Base-by-base conservation (phyloP, 371 early-diverging fungal species). In the Capillidium rhysosporum region DNA sequence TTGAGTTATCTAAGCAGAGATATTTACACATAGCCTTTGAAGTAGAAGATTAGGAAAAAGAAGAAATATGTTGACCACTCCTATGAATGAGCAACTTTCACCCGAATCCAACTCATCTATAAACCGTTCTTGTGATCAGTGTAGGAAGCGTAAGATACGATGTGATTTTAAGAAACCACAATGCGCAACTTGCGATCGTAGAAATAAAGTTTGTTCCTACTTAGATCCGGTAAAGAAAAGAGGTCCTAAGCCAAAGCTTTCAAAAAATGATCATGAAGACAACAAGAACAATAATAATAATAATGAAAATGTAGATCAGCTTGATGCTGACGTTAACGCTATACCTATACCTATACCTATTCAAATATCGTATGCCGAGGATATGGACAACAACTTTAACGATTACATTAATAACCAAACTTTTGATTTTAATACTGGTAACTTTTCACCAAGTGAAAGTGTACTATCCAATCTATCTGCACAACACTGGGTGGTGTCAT, bases 111-210 rank as follows among this genome's bases (percentile, higher is more conserved):
- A 34, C 34, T 7, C 34, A 12, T 34, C 34, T 4, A 34, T 34
- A 34, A 4, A 34, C 4, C 48, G 51, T 14, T 51, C 51, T 4
- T 51, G 51, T 18, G 51, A 51, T 34, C 51, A 51, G 28, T 51
- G 51, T 29, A 29, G 51, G 18, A 10, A 51, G 28, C 30, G 51
- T 8, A 51, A 51, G 38, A 51, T 51, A 34, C 10, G 38, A 9
- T 51, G 51, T 34, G 38, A 51, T 34, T 51, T 51, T 34, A 21
- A 18, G 18, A 51, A 51, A 34, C 51, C 51, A 2, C 51, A 38
- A 31, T 51, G 51, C 24, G n/a, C 29, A 7, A 51, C 51, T 34
- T 51, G 51, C 28, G 30, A 31, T 18, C 30, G 51, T 2, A 10
- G 51, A 23, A 38, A 51, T 21, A 51, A 51, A 18, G 40, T 29